These are phyloP conservation scores for Ogataea neopini DNA, from an alignment of 805 yeast species.

Conservation along the genomic window DNA sequence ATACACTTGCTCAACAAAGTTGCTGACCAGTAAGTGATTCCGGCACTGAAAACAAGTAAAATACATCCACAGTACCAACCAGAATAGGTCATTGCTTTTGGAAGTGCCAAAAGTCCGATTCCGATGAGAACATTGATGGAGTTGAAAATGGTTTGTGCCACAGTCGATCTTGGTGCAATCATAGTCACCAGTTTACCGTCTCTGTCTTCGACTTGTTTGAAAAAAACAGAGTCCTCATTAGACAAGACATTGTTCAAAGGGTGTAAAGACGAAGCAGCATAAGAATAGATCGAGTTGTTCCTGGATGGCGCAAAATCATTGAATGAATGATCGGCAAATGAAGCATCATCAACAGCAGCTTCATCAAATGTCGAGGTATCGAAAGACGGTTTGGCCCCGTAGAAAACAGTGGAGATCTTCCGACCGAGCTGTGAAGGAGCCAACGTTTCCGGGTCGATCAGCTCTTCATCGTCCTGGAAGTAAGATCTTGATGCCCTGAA, in stretches of 20 bases:
- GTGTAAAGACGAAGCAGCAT: conserved; percentile 23
- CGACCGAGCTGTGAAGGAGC: conserved; percentile 67
- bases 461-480: conserved; percentile 62
- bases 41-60: conserved; percentile 59
- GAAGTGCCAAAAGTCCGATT: conserved; percentile 65
- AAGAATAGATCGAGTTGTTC: conserved; percentile 31
- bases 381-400: conserved; percentile 19
- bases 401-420: conserved; percentile 55
- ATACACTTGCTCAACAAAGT: conserved; percentile 68
- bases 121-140: conserved; percentile 68
- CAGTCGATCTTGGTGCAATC: conserved; percentile 78
- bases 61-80: conserved; percentile 69
- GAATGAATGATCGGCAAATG: conserved; percentile 38
- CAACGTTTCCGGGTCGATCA: conserved; percentile 66
- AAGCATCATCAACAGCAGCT: conserved; percentile 45
- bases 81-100: conserved; percentile 62
- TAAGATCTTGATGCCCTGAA: conserved; percentile 65
- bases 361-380: conserved; percentile 34
- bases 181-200: conserved; percentile 73
- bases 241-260: conserved; percentile 23
- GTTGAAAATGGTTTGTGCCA: conserved; percentile 68
- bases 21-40: conserved; percentile 76
- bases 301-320: conserved; percentile 29
- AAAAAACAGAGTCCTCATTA: conserved; percentile 32
- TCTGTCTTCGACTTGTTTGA: conserved; percentile 60